A percentile compares a stretch with the other conserved stretches of the same genome.
Evolutionary conservation across 2,329 filamentous ascomycete species (phyloP).

Genomic region (Nemania diffusa): DNA sequence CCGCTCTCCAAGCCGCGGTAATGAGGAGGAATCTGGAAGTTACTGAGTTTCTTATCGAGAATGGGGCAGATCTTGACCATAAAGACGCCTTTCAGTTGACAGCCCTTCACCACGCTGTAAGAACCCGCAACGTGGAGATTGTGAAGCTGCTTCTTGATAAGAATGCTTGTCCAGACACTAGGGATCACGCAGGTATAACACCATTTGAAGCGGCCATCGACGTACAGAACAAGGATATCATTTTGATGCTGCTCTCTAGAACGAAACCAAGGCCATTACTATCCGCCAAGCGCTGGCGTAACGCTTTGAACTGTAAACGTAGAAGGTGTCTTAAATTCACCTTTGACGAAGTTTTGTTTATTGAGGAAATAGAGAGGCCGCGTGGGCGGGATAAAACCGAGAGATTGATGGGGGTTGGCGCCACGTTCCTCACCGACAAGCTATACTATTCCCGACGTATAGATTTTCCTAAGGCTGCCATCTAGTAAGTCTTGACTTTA

Average conservation of each 20-base stretch:
- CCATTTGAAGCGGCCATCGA: not conserved
- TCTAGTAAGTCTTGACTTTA: slow-evolving; percentile 1
- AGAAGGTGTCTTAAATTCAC: not conserved
- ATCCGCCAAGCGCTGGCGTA: not conserved
- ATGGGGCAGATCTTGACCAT: not conserved
- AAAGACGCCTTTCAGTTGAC: not conserved
- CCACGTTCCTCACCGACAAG: not conserved
- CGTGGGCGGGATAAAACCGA: not conserved
- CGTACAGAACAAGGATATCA: not conserved
- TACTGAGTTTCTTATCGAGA: not conserved
- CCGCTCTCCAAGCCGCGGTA: not conserved
- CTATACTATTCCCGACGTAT: not conserved
- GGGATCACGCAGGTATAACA: not conserved
- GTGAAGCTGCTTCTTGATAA: not conserved
- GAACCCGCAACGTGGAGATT: too few relatives aligned
- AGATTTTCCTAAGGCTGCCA: not conserved
- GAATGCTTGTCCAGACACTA: not conserved
- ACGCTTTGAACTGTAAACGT: not conserved
- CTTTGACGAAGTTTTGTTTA: not conserved
- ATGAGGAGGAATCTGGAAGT: not conserved
- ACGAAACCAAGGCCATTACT: not conserved
- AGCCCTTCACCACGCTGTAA: slow-evolving; percentile 2
- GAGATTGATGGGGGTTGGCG: too few relatives aligned
- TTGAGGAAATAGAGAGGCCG: not conserved
- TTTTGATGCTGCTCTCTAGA: not conserved